These are phyloP conservation scores for Ballota nigra DNA, from an alignment of 257 asterid genomes.

Conservation along the genomic window DNA sequence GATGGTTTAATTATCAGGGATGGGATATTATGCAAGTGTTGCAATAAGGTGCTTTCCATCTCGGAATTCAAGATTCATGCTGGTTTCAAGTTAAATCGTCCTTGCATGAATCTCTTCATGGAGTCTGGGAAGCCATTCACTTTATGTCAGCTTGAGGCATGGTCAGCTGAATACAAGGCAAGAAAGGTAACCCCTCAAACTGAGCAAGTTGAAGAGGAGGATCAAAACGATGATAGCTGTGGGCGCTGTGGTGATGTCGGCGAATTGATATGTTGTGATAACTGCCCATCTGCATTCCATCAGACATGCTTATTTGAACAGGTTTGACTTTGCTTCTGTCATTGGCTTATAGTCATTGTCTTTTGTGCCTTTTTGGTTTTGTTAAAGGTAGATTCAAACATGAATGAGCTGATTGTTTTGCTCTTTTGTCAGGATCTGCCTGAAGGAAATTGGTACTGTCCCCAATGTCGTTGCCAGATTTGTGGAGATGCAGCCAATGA, in stretches of 20 bases:
- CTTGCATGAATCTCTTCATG: slow-evolving; percentile 74
- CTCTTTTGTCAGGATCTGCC: slow-evolving; percentile 75
- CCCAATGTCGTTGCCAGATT: slow-evolving; percentile 88
- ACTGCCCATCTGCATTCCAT: slow-evolving; percentile 98
- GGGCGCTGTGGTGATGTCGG: slow-evolving; percentile 99
- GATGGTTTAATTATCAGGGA: slow-evolving; percentile 71
- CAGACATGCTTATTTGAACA: slow-evolving; percentile 81
- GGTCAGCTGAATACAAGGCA: slow-evolving; percentile 89
- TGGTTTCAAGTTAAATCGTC: slow-evolving; percentile 53
- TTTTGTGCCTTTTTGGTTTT: slow-evolving; percentile 17
- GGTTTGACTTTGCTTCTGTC: slow-evolving; percentile 48
- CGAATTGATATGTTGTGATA: slow-evolving; percentile 92
- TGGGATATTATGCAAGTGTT: slow-evolving; percentile 85
- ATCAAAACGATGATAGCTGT: slow-evolving; percentile 96
- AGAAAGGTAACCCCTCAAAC: slow-evolving; percentile 54
- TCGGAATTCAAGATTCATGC: slow-evolving; percentile 77
- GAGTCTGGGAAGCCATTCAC: slow-evolving; percentile 83
- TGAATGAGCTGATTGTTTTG: slow-evolving; percentile 22
- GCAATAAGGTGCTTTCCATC: slow-evolving; percentile 56
- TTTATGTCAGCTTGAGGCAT: slow-evolving; percentile 92
- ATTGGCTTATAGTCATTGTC: not conserved
- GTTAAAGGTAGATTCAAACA: not conserved
- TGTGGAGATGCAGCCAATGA: slow-evolving; percentile 67
- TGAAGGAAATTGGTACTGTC: slow-evolving; percentile 97
- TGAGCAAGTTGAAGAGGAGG: slow-evolving; percentile 57